Conservation (phyloP, 106 monocot genomes). For the Phalaenopsis aphrodite region DNA sequence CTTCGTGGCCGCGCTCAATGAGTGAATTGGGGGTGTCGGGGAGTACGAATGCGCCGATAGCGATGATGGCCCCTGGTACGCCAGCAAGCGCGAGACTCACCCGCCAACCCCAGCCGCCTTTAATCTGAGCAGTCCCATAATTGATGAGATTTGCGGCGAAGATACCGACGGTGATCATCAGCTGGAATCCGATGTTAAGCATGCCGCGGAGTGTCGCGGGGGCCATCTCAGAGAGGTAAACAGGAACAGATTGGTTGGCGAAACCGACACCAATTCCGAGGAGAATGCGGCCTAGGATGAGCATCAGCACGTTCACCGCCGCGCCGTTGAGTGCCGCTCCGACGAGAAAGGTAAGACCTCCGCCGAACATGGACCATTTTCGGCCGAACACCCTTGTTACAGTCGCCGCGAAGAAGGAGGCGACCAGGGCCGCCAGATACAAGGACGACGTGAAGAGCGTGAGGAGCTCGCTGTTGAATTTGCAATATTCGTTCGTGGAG, state of each 20-base stretch:
- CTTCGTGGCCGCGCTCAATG: constrained; percentile 26
- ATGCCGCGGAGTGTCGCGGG: constrained; percentile 23
- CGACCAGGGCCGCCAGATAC: constrained; percentile 26
- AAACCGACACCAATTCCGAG: constrained; percentile 12
- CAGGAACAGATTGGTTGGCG: constrained; percentile 38
- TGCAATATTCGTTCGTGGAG: constrained; percentile 23
- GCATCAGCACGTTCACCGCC: constrained; percentile 22
- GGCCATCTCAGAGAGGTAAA: constrained; percentile 44
- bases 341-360: constrained; percentile 24
- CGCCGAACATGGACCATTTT: constrained; percentile 31
- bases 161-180: constrained; percentile 39
- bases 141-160: constrained; percentile 36
- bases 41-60: constrained; percentile 26
- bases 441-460: constrained; percentile 33
- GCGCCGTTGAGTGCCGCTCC: constrained; percentile 33
- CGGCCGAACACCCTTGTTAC: constrained; percentile 25
- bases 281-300: constrained; percentile 23
- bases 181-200: constrained; percentile 45
- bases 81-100: constrained; percentile 29
- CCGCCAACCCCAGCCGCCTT: constrained; percentile 30
- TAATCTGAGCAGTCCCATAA: constrained; percentile 28
- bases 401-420: constrained; percentile 27
- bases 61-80: constrained; percentile 30
- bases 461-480: constrained; percentile 6
- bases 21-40: constrained; percentile 47